These are phyloP conservation scores for Penicillium palitans DNA, from an alignment of 2,329 filamentous ascomycete genomes.

Conservation along the genomic window DNA sequence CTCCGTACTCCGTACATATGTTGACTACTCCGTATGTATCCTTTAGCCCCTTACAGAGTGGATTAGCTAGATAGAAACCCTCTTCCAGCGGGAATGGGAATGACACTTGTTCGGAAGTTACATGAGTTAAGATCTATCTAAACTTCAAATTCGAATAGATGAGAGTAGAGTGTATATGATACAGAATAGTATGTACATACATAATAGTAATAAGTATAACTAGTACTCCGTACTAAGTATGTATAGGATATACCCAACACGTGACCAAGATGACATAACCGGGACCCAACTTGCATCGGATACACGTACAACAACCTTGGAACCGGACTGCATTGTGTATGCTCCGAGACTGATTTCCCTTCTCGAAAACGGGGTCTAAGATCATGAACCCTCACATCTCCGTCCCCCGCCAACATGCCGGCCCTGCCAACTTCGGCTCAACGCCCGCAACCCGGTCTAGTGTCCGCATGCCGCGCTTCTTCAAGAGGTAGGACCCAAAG, in stretches of 20 bases:
- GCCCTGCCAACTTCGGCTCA: conserved; percentile 55
- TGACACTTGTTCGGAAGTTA: not conserved
- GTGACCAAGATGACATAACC: conserved; percentile 20
- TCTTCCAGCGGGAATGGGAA: not conserved
- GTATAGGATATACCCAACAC: not conserved
- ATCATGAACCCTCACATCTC: conserved; percentile 62
- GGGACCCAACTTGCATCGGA: not conserved
- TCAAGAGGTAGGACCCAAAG: conserved; percentile 54
- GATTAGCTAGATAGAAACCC: not conserved
- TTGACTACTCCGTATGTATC: not conserved
- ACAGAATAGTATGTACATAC: not conserved
- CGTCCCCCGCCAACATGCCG: conserved; percentile 59
- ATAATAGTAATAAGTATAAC: too few relatives aligned
- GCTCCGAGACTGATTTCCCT: not conserved
- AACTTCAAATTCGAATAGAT: not conserved
- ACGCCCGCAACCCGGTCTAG: conserved; percentile 52
- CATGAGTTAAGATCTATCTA: not conserved
- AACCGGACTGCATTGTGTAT: conserved; percentile 5
- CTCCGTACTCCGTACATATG: not conserved
- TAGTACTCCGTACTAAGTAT: too few relatives aligned
- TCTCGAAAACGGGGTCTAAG: conserved; percentile 1
- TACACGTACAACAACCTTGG: not conserved
- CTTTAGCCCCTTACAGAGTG: conserved; percentile 9
- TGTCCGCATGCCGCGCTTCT: conserved; percentile 65
- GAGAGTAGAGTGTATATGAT: not conserved